These are phyloP conservation scores for Vigna radiata DNA, from an alignment of 306 rosid species.

Conservation along the genomic window DNA sequence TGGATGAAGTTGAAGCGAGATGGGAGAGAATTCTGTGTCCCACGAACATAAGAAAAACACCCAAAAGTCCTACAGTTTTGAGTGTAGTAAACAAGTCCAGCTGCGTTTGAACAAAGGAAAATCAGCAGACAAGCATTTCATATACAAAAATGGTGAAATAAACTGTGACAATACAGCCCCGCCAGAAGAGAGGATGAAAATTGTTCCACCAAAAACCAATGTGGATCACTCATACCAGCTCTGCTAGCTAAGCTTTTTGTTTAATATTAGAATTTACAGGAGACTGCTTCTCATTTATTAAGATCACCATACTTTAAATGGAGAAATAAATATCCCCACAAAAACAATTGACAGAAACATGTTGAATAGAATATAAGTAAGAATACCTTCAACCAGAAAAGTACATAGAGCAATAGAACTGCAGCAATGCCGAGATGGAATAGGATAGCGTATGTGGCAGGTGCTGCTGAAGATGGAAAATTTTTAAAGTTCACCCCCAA, in stretches of 20 bases:
- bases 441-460: conserved; percentile 69
- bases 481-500: conserved; percentile 90
- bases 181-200: conserved; percentile 13
- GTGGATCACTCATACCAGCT: no score
- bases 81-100: conserved; percentile 93
- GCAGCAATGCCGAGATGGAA: conserved; percentile 83
- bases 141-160: not conserved
- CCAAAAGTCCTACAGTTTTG: conserved; percentile 77
- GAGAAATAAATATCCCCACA: conserved; percentile 5
- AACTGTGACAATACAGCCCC: conserved; percentile 20
- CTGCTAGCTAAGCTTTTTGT: conserved; percentile 21
- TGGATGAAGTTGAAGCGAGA: conserved; percentile 79
- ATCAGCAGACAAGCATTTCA: conserved; percentile 16
- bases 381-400: conserved; percentile 97
- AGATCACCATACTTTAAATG: conserved; percentile 4
- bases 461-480: conserved; percentile 73
- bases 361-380: conserved; percentile 30
- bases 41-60: conserved; percentile 73
- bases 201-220: conserved; percentile 13
- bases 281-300: conserved; percentile 1
- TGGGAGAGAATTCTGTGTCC: conserved; percentile 93
- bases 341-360: conserved; percentile 29
- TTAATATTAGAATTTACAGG: conserved; percentile 19
- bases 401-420: conserved; percentile 78
- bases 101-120: conserved; percentile 58